Base-by-base conservation (phyloP, 441 rosid species). In the Codiaeum variegatum region DNA sequence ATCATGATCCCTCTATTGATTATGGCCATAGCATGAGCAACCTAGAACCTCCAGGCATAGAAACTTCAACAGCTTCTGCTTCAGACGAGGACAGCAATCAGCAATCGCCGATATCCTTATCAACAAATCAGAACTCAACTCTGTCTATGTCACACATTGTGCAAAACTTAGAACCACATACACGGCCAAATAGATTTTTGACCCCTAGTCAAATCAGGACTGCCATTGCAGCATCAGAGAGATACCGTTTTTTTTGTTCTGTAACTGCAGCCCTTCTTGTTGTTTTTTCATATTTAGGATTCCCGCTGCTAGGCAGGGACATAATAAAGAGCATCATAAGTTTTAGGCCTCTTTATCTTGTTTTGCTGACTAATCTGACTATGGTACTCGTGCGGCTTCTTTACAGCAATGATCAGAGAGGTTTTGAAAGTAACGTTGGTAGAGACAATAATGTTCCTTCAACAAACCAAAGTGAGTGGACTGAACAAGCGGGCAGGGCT, bases 311-410 rank as follows among this genome's bases (percentile, higher is more conserved):
- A 11, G 83, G 89, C 70, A 72, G 81, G 79, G 63, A 55, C 51
- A 7, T 77, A 18, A 38, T 75, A 23, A 83, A 73, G 71, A 78
- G 76, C 75, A 49, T 91, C 28, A 69, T 88, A 72, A 81, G 85
- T 81, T 84, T 83, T 54, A 79, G 88, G 82, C 97, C 98, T 67
- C 87, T 94, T 76, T 85, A 76, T 82, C 83, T 90, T 36, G 79
- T 90, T 69, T 71, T 90, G 76, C 74, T 92, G 55, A 88, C 93
- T 31, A 82, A 87, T 67, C 13, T 77, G 32, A 87, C 97, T 0
- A 71, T 86, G 36, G 89, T 90, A 74, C 72, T 87, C 24, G 83
- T 78, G 2, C 73, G 55, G 23, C 80, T 91, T 69, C 81, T 89
- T 44, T 75, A 71, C 64, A n/a, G n/a, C n/a, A 60, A 62, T 52